Evolutionary conservation across 2,329 filamentous ascomycete species (phyloP).

Genomic region (Pseudogymnoascus destructans): DNA sequence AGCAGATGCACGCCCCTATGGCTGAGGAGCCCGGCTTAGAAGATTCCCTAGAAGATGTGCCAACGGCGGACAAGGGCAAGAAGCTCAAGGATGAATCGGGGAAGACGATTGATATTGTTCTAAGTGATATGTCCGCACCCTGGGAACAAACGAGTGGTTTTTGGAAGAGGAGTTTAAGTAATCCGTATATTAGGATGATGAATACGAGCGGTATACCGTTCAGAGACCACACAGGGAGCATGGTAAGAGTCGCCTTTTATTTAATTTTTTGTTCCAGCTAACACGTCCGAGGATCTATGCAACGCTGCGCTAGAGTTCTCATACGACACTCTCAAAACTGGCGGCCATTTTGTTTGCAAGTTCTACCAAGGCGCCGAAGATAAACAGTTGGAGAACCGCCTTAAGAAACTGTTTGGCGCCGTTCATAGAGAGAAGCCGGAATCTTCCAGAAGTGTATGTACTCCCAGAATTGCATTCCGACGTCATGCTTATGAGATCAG

Average conservation of each 20-base stretch:
- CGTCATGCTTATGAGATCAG: constrained; percentile 30
- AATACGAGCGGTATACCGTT: constrained; percentile 86
- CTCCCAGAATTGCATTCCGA: not conserved
- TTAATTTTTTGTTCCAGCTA: not conserved
- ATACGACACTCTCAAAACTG: constrained; percentile 66
- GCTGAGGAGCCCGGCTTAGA: constrained; percentile 13
- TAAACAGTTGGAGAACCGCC: constrained; percentile 57
- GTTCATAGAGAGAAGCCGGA: constrained; percentile 86
- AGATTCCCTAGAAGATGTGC: constrained; percentile 19
- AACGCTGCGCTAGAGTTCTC: constrained; percentile 72
- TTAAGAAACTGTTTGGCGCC: constrained; percentile 64
- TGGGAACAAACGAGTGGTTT: constrained; percentile 71
- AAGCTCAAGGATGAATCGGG: constrained; percentile 31
- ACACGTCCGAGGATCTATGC: constrained; percentile 62
- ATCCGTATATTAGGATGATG: constrained; percentile 97
- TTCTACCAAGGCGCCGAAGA: constrained; percentile 91
- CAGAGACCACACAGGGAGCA: constrained; percentile 82
- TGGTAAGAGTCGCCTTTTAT: constrained; percentile 32
- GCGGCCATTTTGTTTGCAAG: constrained; percentile 92
- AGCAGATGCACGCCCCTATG: constrained; percentile 13
- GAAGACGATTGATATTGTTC: constrained; percentile 72
- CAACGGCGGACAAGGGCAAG: constrained; percentile 23
- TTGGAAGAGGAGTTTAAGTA: constrained; percentile 81
- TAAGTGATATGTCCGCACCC: constrained; percentile 99
- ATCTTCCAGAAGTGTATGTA: constrained; percentile 67